Percentiles rank a stretch among this genome's conserved stretches.
phyloP scores from a whole-genome alignment of 1,284 basidiomycete species.

The Tremellales sp. region DNA sequence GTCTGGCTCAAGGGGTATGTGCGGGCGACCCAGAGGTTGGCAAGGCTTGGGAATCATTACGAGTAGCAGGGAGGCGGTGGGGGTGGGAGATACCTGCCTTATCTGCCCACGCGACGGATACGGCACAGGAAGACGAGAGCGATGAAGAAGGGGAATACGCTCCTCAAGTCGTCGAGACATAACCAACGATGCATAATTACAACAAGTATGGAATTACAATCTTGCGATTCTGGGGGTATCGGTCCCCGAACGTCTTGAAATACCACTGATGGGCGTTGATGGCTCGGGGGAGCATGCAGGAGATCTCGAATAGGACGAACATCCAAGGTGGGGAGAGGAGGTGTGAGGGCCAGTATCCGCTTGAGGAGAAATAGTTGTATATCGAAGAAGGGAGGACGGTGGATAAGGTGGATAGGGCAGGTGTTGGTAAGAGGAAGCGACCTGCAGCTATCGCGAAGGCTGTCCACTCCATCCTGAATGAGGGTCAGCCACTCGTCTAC shows the following conservation, averaged over 20 bases:
- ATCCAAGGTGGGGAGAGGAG: constrained; percentile 64
- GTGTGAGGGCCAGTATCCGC: constrained; percentile 17
- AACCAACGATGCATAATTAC: no score
- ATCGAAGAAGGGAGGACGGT: constrained; percentile 5
- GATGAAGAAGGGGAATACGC: constrained; percentile 49
- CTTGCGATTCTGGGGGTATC: constrained; percentile 63
- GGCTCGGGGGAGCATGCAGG: constrained; percentile 73
- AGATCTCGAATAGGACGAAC: constrained; percentile 67
- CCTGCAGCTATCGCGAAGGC: constrained; percentile 65
- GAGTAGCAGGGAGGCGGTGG: constrained; percentile 13
- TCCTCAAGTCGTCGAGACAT: constrained; percentile 12
- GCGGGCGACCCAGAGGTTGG: constrained; percentile 10
- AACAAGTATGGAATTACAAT: constrained; percentile 51
- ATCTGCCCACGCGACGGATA: no score
- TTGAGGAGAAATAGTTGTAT: constrained; percentile 1
- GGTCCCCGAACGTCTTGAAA: constrained; percentile 59
- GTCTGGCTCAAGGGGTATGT: constrained; percentile 12
- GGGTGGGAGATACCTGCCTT: constrained; percentile 30
- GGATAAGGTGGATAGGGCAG: constrained; percentile 34
- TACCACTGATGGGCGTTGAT: constrained; percentile 79
- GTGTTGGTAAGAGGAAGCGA: constrained; percentile 44
- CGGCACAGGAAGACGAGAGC: constrained; percentile 33
- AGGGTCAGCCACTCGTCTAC: neutral
- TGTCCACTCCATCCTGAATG: constrained; percentile 67
- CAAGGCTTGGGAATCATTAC: constrained; percentile 8